Percentiles rank a stretch among this genome's conserved stretches.
Evolutionary conservation across 2,329 filamentous ascomycete species (phyloP).

Genomic region (Cercospora sp.): DNA sequence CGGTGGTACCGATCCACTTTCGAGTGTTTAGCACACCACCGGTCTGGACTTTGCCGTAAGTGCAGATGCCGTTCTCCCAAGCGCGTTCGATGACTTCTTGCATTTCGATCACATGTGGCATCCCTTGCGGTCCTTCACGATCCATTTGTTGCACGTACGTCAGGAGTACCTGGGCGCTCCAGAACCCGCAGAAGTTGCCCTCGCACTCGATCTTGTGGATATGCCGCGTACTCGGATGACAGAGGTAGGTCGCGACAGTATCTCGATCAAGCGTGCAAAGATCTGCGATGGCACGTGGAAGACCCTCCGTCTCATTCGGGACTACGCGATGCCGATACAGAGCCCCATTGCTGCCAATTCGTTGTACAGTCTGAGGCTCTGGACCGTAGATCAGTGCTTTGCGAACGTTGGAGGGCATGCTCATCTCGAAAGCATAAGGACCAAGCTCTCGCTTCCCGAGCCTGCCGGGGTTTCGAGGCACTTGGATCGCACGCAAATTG

Average conservation of each 20-base stretch:
- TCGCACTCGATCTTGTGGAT: conserved; percentile 79
- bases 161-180: conserved; percentile 89
- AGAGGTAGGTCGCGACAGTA: conserved; percentile 74
- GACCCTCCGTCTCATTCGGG: conserved; percentile 48
- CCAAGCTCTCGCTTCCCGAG: conserved; percentile 47
- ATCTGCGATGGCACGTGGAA: conserved; percentile 50
- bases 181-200: conserved; percentile 90
- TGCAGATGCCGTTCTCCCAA: conserved; percentile 83
- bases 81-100: conserved; percentile 85
- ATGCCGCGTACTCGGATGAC: conserved; percentile 72
- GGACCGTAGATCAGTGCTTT: conserved; percentile 45
- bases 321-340: conserved; percentile 45
- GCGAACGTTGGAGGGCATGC: conserved; percentile 48
- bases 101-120: conserved; percentile 77
- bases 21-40: conserved; percentile 84
- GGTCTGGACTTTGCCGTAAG: conserved; percentile 72
- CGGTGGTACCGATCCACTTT: conserved; percentile 93
- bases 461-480: conserved; percentile 26
- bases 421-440: conserved; percentile 50
- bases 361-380: conserved; percentile 42
- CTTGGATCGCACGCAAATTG: conserved; percentile 12
- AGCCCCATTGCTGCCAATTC: conserved; percentile 45
- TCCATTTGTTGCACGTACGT: conserved; percentile 63
- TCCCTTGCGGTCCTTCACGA: conserved; percentile 33
- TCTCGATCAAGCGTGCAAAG: conserved; percentile 59